Evolutionary conservation across 768 basidiomycete genomes (phyloP).

Genomic region (Ephemerocybe angulata): DNA sequence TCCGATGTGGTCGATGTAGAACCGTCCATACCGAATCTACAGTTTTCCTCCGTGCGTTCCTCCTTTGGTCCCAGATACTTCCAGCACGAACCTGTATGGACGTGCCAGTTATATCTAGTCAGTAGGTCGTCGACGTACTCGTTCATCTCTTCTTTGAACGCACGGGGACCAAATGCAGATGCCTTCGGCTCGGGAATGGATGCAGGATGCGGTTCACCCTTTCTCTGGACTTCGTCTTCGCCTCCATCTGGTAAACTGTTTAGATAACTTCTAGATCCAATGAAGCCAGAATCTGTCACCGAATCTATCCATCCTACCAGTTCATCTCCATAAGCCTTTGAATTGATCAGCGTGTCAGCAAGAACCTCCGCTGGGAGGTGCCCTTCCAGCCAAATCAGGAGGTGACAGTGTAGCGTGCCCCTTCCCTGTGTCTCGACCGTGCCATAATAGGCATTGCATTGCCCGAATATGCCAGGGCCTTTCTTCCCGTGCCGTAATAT

Average conservation of each 20-base stretch:
- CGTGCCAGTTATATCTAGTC: not conserved
- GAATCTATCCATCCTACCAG: not conserved
- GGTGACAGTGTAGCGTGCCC: constrained; percentile 26
- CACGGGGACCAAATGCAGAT: not conserved
- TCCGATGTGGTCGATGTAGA: not conserved
- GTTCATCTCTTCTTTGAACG: not conserved
- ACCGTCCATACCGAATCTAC: not conserved
- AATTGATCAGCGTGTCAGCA: not conserved
- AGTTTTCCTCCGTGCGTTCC: not conserved
- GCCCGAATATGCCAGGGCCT: not conserved
- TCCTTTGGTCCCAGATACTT: not conserved
- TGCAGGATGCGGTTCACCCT: not conserved
- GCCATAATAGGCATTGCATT: not conserved
- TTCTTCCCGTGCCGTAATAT: not conserved
- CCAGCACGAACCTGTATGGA: not conserved
- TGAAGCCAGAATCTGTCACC: not conserved
- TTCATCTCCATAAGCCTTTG: not conserved
- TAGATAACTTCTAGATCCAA: not conserved
- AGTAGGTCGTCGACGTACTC: not conserved
- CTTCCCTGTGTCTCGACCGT: constrained; percentile 22
- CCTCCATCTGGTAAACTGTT: too few species aligned
- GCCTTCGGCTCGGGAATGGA: not conserved
- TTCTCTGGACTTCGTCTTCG: too few species aligned
- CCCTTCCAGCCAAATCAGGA: constrained; percentile 27
- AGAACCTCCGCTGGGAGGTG: constrained; percentile 19